Evolutionary conservation across 257 asterid genomes (phyloP).

Genomic region (Osmanthus fragrans): DNA sequence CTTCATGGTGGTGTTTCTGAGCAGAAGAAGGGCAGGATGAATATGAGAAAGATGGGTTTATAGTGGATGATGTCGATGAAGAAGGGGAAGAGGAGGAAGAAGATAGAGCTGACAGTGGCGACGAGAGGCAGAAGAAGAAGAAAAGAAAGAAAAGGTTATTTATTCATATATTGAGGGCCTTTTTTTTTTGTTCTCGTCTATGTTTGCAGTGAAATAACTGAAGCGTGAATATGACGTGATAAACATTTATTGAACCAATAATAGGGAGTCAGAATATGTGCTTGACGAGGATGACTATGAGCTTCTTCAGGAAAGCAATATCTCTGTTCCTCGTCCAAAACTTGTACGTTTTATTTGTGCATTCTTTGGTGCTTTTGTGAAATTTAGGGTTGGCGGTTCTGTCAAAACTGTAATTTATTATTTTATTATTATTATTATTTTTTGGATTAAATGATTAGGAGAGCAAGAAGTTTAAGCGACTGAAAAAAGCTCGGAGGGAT

Average conservation of each 20-base stretch:
- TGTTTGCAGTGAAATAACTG: neutral
- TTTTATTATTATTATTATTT: neutral
- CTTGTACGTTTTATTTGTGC: neutral
- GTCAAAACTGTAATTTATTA: neutral
- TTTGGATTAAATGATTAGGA: slow-evolving; percentile 43
- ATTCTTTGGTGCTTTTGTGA: neutral
- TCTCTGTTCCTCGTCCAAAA: slow-evolving; percentile 81
- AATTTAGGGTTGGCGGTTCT: neutral
- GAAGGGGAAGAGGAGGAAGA: slow-evolving; percentile 79
- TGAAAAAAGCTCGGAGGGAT: slow-evolving; percentile 80
- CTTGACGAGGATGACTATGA: slow-evolving; percentile 95
- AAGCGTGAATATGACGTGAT: neutral
- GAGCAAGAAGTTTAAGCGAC: slow-evolving; percentile 79
- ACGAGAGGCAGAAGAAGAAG: slow-evolving; percentile 79
- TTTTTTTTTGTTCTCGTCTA: neutral
- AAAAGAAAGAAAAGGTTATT: slow-evolving; percentile 78
- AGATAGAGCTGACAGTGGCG: slow-evolving; percentile 69
- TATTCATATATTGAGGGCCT: neutral
- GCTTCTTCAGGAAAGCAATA: slow-evolving; percentile 90
- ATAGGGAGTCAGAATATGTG: slow-evolving; percentile 69
- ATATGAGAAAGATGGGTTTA: slow-evolving; percentile 90
- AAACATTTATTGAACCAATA: slow-evolving; percentile 3
- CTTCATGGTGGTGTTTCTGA: slow-evolving; percentile 13
- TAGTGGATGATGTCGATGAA: slow-evolving; percentile 77
- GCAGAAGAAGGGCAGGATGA: slow-evolving; percentile 90